phyloP scores from a whole-genome alignment of 768 basidiomycete genomes.

The Lactarius tabidus region DNA sequence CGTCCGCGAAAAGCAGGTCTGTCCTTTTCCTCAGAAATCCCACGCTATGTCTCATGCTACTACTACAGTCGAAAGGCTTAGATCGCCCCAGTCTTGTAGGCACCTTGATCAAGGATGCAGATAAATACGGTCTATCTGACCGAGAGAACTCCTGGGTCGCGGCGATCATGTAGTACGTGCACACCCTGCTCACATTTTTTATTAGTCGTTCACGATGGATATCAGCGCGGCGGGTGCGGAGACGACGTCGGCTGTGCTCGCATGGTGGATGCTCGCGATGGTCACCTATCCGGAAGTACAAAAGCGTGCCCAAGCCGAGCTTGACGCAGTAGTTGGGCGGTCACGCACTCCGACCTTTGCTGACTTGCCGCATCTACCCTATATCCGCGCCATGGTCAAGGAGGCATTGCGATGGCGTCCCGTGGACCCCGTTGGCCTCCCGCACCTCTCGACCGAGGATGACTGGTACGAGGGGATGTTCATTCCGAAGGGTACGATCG shows the following conservation, averaged over 20 bases:
- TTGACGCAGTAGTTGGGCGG: constrained; percentile 16
- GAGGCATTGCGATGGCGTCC: constrained; percentile 18
- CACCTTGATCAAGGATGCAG: not conserved
- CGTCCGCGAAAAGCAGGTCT: constrained; percentile 4
- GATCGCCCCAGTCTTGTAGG: not conserved
- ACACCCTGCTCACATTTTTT: not conserved
- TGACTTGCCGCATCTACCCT: constrained; percentile 14
- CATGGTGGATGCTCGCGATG: constrained; percentile 14
- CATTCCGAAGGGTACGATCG: constrained; percentile 36
- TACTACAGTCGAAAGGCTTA: not conserved
- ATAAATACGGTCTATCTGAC: not conserved
- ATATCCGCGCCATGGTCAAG: constrained; percentile 21
- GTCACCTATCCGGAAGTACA: not conserved
- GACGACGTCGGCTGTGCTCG: not conserved
- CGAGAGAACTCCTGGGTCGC: constrained; percentile 2
- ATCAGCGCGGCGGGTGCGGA: constrained; percentile 4
- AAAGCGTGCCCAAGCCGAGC: constrained; percentile 1
- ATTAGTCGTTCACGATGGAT: not conserved
- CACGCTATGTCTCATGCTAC: not conserved
- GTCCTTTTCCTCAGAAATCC: not conserved
- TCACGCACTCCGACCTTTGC: constrained; percentile 12
- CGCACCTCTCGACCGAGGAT: constrained; percentile 26
- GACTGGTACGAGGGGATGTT: constrained; percentile 30
- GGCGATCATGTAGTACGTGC: not conserved
- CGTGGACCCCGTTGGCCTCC: constrained; percentile 9